phyloP scores from a whole-genome alignment of 129 eudicot species.

The Flaveria trinervia region DNA sequence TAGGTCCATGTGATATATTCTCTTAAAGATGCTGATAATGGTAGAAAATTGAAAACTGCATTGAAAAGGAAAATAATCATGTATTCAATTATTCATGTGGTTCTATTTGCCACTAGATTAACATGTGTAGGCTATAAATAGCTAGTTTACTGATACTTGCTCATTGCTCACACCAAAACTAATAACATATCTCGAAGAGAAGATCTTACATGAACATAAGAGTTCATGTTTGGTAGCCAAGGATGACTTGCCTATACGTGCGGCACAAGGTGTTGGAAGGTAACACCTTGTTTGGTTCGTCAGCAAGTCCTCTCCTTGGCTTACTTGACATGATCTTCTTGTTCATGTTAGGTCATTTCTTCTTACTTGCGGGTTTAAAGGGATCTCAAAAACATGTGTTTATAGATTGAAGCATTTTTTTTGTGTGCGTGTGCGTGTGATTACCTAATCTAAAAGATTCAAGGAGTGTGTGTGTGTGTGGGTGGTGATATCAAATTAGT shows the following conservation, averaged over 20 bases:
- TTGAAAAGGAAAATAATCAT: slow-evolving; percentile 17
- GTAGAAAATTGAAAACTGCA: slow-evolving; percentile 10
- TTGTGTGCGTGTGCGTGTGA: background rate
- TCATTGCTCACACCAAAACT: slow-evolving; percentile 5
- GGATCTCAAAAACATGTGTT: background rate
- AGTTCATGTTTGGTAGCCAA: slow-evolving; percentile 37
- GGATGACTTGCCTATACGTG: slow-evolving; percentile 34
- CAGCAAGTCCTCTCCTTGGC: slow-evolving; percentile 25
- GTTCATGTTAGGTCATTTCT: slow-evolving; percentile 17
- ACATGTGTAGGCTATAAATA: slow-evolving; percentile 15
- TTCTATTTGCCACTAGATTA: background rate
- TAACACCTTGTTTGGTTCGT: background rate
- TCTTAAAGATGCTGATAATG: slow-evolving; percentile 15
- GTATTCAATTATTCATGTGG: background rate
- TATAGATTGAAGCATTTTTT: background rate
- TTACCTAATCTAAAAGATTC: background rate
- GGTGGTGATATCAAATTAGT: background rate
- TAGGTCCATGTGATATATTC: slow-evolving; percentile 23
- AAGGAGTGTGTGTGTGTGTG: background rate
- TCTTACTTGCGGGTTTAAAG: background rate
- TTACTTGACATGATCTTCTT: slow-evolving; percentile 16
- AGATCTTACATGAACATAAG: slow-evolving; percentile 32
- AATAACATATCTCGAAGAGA: slow-evolving; percentile 18
- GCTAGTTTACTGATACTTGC: background rate
- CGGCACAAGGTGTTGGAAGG: background rate